Evolutionary conservation across 768 basidiomycete genomes (phyloP), one percentile per base, ranked within the genome.

Genomic region (Chalciporus chontae): DNA sequence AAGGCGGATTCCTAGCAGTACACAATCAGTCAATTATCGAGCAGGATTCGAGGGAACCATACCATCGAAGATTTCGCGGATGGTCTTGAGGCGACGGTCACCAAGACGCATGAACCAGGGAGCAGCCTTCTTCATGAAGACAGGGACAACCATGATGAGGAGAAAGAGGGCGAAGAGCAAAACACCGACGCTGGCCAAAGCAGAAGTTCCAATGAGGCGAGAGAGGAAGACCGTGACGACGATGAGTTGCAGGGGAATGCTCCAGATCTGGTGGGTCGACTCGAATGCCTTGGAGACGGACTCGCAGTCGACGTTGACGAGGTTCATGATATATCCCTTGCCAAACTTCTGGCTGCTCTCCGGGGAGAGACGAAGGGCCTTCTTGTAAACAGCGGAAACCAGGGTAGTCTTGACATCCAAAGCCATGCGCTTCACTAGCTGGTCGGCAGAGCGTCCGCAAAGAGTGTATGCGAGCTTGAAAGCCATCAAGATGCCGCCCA

Each of bases 61-160:
- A 26, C 64, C 64, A 8, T 66, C 62, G 52, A 66, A 41, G 11
- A 66, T 43, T 37, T 66, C 64, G 24, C 64, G 63, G 24, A 66
- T 55, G 29, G 54, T 45, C 52, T 66, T 66, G 21, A 66, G 57
- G 19, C 64, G 65, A 15, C 49, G 56, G 21, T 66, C 64, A 47
- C 64, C 65, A 9, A 64, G 51, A 32, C 49, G 54, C 59, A 66
- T 54, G 47, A 66, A 66, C 49, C 48, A 43, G 13, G 64, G 64
- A 36, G 60, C 62, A 17, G 64, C 65, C 40, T 56, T 66, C 48
- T 62, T 62, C 64, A 66, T 66, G 51, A 66, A 66, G 34, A 64
- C 37, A 3, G 64, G 64, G n/a, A 66, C 62, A 14, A 66, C 60
- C 60, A 64, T 63, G 9, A 66, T 55, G 43, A 66, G 54, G 36